A percentile compares a stretch with the other conserved stretches of the same genome.
Evolutionary conservation across 2,329 filamentous ascomycete species (phyloP).

Genomic region (Colletotrichum agaves): DNA sequence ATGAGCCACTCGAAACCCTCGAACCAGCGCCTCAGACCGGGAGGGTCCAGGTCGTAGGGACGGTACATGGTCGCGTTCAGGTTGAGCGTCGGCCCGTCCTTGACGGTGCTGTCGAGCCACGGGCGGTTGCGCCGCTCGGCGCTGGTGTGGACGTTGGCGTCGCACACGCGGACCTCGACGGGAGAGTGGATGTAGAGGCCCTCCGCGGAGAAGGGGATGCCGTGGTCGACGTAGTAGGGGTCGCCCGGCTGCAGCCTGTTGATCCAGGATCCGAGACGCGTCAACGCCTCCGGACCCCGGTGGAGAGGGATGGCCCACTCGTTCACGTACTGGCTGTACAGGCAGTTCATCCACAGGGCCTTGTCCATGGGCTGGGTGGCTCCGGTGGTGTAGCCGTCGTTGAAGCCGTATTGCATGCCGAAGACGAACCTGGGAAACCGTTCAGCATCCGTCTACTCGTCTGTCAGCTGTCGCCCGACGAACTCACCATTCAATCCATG

Average conservation of each 20-base stretch:
- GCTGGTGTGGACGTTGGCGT: slow-evolving; percentile 64
- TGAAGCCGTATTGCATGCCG: slow-evolving; percentile 96
- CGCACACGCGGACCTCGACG: slow-evolving; percentile 87
- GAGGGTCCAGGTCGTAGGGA: slow-evolving; percentile 81
- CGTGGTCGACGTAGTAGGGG: slow-evolving; percentile 69
- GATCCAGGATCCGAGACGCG: slow-evolving; percentile 87
- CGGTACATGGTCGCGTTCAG: slow-evolving; percentile 92
- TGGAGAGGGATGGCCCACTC: slow-evolving; percentile 94
- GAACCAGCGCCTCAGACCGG: slow-evolving; percentile 82
- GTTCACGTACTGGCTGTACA: slow-evolving; percentile 97
- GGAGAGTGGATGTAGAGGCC: slow-evolving; percentile 91
- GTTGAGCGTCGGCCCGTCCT: slow-evolving; percentile 80
- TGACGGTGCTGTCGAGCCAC: slow-evolving; percentile 75
- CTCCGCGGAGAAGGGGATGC: slow-evolving; percentile 82
- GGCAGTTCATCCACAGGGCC: slow-evolving; percentile 93
- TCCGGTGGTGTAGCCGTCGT: slow-evolving; percentile 70
- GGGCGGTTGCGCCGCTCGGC: slow-evolving; percentile 48
- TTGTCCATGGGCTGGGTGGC: slow-evolving; percentile 85
- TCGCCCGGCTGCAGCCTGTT: slow-evolving; percentile 72
- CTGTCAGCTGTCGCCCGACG: background rate
- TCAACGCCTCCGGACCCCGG: slow-evolving; percentile 87
- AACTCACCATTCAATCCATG: slow-evolving; percentile 83
- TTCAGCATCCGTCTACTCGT: slow-evolving; percentile 5
- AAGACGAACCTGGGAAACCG: slow-evolving; percentile 82
- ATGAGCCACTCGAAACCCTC: slow-evolving; percentile 92